A percentile compares a stretch with the other conserved stretches of the same genome.
Evolutionary conservation across 2,329 filamentous ascomycete species (phyloP).

Genomic region (Fusarium austroafricanum): DNA sequence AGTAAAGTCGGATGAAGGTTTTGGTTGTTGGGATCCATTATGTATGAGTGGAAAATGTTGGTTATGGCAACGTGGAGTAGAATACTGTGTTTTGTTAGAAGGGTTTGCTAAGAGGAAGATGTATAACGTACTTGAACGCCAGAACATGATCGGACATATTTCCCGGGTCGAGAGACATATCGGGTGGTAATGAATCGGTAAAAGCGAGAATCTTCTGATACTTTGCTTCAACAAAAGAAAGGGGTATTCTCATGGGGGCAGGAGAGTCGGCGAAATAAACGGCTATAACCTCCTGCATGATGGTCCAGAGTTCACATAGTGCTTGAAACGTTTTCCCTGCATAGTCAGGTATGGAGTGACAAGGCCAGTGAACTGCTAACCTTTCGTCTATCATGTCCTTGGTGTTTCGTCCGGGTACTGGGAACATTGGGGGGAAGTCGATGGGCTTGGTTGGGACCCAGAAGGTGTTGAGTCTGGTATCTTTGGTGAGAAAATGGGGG

Average conservation of each 20-base stretch:
- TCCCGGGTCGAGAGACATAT: neutral
- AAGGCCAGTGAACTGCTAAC: constrained; percentile 33
- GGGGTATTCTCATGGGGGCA: constrained; percentile 4
- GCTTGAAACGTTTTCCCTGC: constrained; percentile 32
- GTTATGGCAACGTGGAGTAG: constrained; percentile 14
- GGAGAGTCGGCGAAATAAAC: constrained; percentile 22
- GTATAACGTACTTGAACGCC: constrained; percentile 13
- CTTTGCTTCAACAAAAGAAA: constrained; percentile 24
- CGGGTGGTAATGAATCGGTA: constrained; percentile 11
- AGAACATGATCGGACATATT: constrained; percentile 24
- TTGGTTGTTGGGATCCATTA: constrained; percentile 12
- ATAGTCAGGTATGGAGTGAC: constrained; percentile 21
- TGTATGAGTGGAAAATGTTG: constrained; percentile 10
- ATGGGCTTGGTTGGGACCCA: constrained; percentile 23
- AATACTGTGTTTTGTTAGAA: neutral
- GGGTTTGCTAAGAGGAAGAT: accelerated
- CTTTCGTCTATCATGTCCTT: constrained; percentile 19
- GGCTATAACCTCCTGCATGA: constrained; percentile 32
- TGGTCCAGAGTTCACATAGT: constrained; percentile 32
- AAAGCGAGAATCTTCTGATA: constrained; percentile 23
- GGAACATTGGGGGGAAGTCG: constrained; percentile 25
- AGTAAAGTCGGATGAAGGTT: neutral
- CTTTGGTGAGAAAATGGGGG: neutral
- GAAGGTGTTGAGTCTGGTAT: constrained; percentile 16
- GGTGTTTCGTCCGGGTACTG: constrained; percentile 18